A percentile compares a stretch with the other conserved stretches of the same genome.
Evolutionary conservation across 31 red algal species (phyloP).

Genomic region (Bonnemaisonia californica): DNA sequence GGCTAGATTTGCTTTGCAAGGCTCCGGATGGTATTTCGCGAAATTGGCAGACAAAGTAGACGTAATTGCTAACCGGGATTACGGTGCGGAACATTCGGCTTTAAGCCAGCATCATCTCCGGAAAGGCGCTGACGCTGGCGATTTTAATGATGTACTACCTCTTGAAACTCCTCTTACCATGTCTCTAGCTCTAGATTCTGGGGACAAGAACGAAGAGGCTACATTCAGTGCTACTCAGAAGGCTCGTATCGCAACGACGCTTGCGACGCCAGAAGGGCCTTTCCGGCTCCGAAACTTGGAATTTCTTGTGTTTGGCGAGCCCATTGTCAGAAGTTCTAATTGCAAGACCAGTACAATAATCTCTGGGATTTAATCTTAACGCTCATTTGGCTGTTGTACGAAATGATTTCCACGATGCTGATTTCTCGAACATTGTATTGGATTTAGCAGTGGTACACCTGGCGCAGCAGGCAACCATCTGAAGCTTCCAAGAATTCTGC

Average conservation of each 20-base stretch:
- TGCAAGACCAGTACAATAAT: constrained; percentile 11
- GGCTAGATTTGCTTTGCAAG: too few species aligned
- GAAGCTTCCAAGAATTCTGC: not conserved
- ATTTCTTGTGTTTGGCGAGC: constrained; percentile 26
- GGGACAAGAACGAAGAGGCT: too few species aligned
- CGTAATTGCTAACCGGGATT: too few species aligned
- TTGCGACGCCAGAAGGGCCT: constrained; percentile 7
- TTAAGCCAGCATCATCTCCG: too few species aligned
- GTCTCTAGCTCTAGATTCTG: too few species aligned
- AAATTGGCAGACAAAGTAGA: too few species aligned
- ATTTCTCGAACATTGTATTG: constrained; percentile 25
- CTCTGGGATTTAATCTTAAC: constrained; percentile 24
- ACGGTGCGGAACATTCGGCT: too few species aligned
- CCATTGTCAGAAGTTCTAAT: constrained; percentile 31
- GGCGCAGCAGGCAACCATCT: not conserved
- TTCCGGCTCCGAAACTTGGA: constrained; percentile 32
- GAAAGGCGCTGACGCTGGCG: too few species aligned
- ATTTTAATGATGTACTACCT: too few species aligned
- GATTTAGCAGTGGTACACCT: not conserved
- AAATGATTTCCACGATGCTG: constrained; percentile 14
- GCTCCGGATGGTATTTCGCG: too few species aligned
- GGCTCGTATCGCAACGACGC: constrained; percentile 19
- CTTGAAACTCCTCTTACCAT: too few species aligned
- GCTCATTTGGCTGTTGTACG: constrained; percentile 17
- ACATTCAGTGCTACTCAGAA: too few species aligned